A percentile compares a stretch with the other conserved stretches of the same genome.
phyloP scores from a whole-genome alignment of 2,329 filamentous ascomycete species.

The Lomentospora prolificans region DNA sequence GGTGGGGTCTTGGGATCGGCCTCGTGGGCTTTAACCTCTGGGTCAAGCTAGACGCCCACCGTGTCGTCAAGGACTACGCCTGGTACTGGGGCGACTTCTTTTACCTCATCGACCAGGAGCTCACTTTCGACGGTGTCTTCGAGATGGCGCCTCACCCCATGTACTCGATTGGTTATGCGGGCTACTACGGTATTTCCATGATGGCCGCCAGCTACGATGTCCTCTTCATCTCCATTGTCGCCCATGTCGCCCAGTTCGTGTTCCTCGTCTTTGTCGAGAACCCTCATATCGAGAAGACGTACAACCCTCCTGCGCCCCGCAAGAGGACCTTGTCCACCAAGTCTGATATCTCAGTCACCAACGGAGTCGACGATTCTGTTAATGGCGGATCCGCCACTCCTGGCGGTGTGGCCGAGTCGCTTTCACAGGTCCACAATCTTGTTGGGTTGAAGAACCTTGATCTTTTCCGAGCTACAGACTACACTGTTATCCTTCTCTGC shows the following conservation, averaged over 20 bases:
- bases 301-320: conserved; percentile 79
- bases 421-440: conserved; percentile 68
- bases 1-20: conserved; percentile 69
- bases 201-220: conserved; percentile 98
- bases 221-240: conserved; percentile 90
- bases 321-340: conserved; percentile 32
- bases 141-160: conserved; percentile 98
- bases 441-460: conserved; percentile 79
- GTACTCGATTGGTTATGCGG: conserved; percentile 97
- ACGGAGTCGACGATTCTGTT: not conserved
- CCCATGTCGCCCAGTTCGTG: conserved; percentile 86
- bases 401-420: conserved; percentile 26
- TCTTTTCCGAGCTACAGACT: conserved; percentile 77
- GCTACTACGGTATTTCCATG: conserved; percentile 96
- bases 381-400: conserved; percentile 16
- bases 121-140: conserved; percentile 97
- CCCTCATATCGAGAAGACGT: conserved; percentile 95
- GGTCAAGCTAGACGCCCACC: conserved; percentile 96
- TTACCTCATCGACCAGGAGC: conserved; percentile 92
- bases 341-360: conserved; percentile 19
- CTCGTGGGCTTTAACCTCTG: conserved; percentile 92
- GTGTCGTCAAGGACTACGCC: conserved; percentile 96
- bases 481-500: conserved; percentile 66
- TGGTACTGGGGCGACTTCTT: conserved; percentile 99
- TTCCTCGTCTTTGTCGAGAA: conserved; percentile 91